Conservation (phyloP, 352 stramenopile species). For the Phytopythium montanum region DNA sequence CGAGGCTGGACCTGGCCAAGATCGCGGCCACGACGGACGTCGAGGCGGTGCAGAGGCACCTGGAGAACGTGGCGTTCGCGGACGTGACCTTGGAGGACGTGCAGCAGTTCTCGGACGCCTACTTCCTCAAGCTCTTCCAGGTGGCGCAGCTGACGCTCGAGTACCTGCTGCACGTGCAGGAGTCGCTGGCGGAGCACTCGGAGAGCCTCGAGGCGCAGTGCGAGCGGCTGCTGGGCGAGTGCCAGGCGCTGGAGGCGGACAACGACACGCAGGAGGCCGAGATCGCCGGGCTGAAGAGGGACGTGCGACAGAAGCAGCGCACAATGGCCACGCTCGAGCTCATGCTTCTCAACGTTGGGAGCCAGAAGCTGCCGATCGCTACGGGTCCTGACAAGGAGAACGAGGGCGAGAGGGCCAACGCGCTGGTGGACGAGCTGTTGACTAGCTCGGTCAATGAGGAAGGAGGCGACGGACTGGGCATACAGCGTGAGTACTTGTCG, state of each 20-base stretch:
- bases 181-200: constrained; percentile 67
- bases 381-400: constrained; percentile 33
- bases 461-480: too few species aligned
- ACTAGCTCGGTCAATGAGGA: constrained; percentile 4
- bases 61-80: constrained; percentile 81
- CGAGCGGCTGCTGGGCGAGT: constrained; percentile 53
- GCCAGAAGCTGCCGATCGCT: constrained; percentile 17
- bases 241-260: constrained; percentile 51
- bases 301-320: constrained; percentile 77
- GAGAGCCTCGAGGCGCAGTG: constrained; percentile 69
- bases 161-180: constrained; percentile 82
- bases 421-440: constrained; percentile 33
- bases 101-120: constrained; percentile 79
- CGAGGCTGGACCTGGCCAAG: constrained; percentile 61
- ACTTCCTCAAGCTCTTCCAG: constrained; percentile 87
- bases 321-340: constrained; percentile 80
- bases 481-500: neutral
- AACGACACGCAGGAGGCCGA: constrained; percentile 62
- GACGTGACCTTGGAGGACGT: constrained; percentile 82
- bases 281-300: constrained; percentile 60
- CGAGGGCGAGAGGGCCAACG: constrained; percentile 24
- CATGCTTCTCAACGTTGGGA: constrained; percentile 65
- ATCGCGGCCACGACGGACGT: constrained; percentile 77
- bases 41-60: constrained; percentile 63
- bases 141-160: constrained; percentile 80